Conservation (phyloP, 2,329 filamentous ascomycete genomes). For the Claviceps pusilla region DNA sequence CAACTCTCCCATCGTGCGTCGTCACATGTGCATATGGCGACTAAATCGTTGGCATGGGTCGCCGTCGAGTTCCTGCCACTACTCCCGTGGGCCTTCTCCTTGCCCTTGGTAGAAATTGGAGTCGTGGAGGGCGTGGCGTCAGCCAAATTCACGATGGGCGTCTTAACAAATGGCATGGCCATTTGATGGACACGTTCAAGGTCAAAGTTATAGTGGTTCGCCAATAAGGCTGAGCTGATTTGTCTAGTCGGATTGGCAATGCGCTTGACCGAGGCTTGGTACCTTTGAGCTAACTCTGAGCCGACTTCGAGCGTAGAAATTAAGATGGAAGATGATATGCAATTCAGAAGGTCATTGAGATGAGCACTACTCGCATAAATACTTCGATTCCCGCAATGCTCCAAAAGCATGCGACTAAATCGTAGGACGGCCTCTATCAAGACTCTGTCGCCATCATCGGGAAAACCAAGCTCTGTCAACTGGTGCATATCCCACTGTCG, state of each 20-base stretch:
- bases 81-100: slow-evolving; percentile 46
- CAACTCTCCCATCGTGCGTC: slow-evolving; percentile 55
- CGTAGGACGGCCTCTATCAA: slow-evolving; percentile 66
- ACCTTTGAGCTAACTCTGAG: slow-evolving; percentile 78
- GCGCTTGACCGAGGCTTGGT: slow-evolving; percentile 75
- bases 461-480: slow-evolving; percentile 47
- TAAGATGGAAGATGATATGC: slow-evolving; percentile 65
- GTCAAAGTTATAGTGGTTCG: slow-evolving; percentile 71
- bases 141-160: slow-evolving; percentile 36
- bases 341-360: slow-evolving; percentile 77
- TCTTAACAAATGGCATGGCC: slow-evolving; percentile 68
- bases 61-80: slow-evolving; percentile 34
- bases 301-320: slow-evolving; percentile 65
- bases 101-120: slow-evolving; percentile 51
- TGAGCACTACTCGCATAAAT: slow-evolving; percentile 89
- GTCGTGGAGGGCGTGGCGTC: slow-evolving; percentile 40
- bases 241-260: slow-evolving; percentile 48
- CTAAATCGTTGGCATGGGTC: slow-evolving; percentile 72
- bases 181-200: slow-evolving; percentile 74
- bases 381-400: slow-evolving; percentile 93
- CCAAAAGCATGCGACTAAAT: slow-evolving; percentile 76
- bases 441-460: slow-evolving; percentile 61
- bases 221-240: slow-evolving; percentile 57
- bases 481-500: slow-evolving; percentile 27
- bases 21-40: slow-evolving; percentile 52